Percentiles rank a stretch among this genome's conserved stretches.
phyloP scores from a whole-genome alignment of 2,329 filamentous ascomycete genomes.

The Drechslera avenae region DNA sequence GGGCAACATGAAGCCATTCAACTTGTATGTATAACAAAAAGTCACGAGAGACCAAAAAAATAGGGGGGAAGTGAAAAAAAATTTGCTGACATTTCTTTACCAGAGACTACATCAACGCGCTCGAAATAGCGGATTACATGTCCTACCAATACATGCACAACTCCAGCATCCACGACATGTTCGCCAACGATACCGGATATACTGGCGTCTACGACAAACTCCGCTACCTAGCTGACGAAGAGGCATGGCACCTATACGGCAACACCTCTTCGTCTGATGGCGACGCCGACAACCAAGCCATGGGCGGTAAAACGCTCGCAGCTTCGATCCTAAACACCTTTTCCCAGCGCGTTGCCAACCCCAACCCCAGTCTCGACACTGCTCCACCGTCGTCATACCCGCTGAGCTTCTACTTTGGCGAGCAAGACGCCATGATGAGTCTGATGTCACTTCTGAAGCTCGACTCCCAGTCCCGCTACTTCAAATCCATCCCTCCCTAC shows the following conservation, averaged over 20 bases:
- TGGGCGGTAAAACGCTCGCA: constrained; percentile 40
- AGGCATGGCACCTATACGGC: constrained; percentile 51
- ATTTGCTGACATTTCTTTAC: constrained; percentile 3
- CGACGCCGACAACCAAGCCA: constrained; percentile 31
- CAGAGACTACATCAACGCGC: constrained; percentile 59
- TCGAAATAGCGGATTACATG: constrained; percentile 62
- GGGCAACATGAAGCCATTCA: constrained; percentile 46
- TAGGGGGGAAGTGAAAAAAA: neutral
- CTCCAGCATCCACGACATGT: constrained; percentile 45
- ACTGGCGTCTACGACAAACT: constrained; percentile 30
- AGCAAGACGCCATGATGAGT: constrained; percentile 41
- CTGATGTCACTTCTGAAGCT: constrained; percentile 37
- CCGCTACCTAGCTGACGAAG: constrained; percentile 56
- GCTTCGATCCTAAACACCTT: constrained; percentile 34
- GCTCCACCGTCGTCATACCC: constrained; percentile 39
- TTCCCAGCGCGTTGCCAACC: constrained; percentile 21
- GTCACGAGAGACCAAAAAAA: no score
- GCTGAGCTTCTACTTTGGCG: constrained; percentile 51
- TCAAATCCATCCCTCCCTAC: constrained; percentile 35
- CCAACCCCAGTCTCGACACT: constrained; percentile 6
- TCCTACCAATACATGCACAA: constrained; percentile 62
- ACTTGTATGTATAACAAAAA: constrained; percentile 33
- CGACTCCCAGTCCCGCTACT: constrained; percentile 21
- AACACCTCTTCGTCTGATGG: constrained; percentile 46
- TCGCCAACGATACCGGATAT: constrained; percentile 31